A percentile compares a stretch with the other conserved stretches of the same genome.
Evolutionary conservation across 2,329 filamentous ascomycete genomes (phyloP).

Genomic region (Neofusicoccum sp.): DNA sequence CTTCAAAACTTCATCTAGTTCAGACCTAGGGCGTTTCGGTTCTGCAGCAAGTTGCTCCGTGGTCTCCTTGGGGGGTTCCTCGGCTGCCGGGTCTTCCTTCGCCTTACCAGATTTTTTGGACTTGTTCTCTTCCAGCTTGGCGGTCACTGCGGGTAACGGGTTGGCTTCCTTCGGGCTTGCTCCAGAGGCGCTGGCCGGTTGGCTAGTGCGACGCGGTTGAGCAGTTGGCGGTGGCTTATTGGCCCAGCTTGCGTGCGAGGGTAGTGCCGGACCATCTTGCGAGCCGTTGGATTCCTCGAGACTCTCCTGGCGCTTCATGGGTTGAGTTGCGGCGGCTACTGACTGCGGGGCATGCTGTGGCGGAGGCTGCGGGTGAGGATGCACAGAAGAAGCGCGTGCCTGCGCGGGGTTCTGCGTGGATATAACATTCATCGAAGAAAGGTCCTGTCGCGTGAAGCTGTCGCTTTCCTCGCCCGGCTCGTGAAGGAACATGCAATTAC

Average conservation of each 20-base stretch:
- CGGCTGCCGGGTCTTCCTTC: slow-evolving; percentile 25
- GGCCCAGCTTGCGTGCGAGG: slow-evolving; percentile 92
- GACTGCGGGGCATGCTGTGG: slow-evolving; percentile 50
- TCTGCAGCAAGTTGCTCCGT: slow-evolving; percentile 6
- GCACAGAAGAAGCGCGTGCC: slow-evolving; percentile 52
- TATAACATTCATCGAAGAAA: slow-evolving; percentile 91
- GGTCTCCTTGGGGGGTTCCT: slow-evolving; percentile 24
- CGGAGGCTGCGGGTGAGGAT: slow-evolving; percentile 40
- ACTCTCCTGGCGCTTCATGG: slow-evolving; percentile 73
- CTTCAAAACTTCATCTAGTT: slow-evolving; percentile 39
- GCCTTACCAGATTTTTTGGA: slow-evolving; percentile 30
- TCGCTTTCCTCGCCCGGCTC: slow-evolving; percentile 98
- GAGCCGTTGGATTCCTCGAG: slow-evolving; percentile 65
- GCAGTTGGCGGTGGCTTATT: slow-evolving; percentile 63
- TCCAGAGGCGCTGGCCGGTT: slow-evolving; percentile 76
- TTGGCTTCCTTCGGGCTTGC: slow-evolving; percentile 70
- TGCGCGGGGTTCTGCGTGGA: slow-evolving; percentile 72
- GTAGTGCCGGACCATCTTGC: slow-evolving; percentile 86
- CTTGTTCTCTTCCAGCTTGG: slow-evolving; percentile 26
- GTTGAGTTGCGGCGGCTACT: slow-evolving; percentile 52
- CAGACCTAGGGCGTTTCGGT: slow-evolving; percentile 17
- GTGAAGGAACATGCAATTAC: slow-evolving; percentile 96
- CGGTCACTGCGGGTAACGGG: slow-evolving; percentile 39
- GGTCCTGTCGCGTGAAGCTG: slow-evolving; percentile 89
- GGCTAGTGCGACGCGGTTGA: slow-evolving; percentile 69